Conservation (phyloP, 306 rosid species). For the Malus orientalis region DNA sequence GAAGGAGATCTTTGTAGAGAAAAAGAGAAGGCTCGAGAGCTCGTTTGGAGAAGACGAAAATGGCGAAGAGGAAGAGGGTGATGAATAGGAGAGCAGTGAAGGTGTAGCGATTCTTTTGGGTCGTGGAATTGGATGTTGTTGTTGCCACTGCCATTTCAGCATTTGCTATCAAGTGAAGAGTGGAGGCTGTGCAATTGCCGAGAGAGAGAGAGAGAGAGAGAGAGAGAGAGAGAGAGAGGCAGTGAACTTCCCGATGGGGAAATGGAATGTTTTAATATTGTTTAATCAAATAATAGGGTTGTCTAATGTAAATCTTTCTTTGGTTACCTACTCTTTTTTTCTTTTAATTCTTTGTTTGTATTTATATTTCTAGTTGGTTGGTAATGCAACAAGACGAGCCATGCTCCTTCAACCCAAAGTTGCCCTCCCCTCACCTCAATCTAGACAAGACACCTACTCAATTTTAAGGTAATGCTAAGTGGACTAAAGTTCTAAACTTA, state of each 20-base stretch:
- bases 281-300: no score
- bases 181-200: not conserved
- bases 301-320: no score
- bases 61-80: conserved; percentile 29
- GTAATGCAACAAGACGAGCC: no score
- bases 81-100: conserved; percentile 37
- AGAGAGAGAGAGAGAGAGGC: not conserved
- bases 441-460: no score
- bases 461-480: no score
- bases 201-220: not conserved
- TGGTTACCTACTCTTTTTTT: no score
- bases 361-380: no score
- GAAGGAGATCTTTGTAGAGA: conserved; percentile 42
- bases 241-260: not conserved
- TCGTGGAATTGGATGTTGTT: not conserved
- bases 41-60: conserved; percentile 42
- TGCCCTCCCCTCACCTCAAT: no score
- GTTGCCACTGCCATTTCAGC: conserved; percentile 17
- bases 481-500: no score
- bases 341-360: no score
- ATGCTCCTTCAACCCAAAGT: no score
- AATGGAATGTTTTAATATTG: not conserved
- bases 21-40: conserved; percentile 37
- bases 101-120: conserved; percentile 33
- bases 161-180: conserved; percentile 3